Percentiles rank a stretch among this genome's conserved stretches.
Evolutionary conservation across 2,329 filamentous ascomycete genomes (phyloP).

Genomic region (Aspergillus clavatus): DNA sequence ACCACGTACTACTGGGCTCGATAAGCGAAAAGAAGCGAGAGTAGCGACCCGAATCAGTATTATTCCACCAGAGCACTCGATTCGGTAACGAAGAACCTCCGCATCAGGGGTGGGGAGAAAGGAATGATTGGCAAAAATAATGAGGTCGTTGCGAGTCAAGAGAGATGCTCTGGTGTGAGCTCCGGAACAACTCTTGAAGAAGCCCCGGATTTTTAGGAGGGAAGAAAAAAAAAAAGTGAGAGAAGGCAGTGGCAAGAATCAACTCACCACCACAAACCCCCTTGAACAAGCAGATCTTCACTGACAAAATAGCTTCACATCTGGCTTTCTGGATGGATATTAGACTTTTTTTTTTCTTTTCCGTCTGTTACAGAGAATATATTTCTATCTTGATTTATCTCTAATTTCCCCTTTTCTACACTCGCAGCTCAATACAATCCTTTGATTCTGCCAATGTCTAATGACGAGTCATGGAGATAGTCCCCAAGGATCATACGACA

Average conservation of each 20-base stretch:
- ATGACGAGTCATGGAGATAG: no score
- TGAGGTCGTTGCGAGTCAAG: conserved; percentile 19
- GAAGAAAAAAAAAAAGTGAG: conserved; percentile 5
- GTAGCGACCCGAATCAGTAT: conserved; percentile 16
- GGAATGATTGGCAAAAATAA: conserved; percentile 1
- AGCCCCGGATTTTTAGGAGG: conserved; percentile 9
- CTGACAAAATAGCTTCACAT: not conserved
- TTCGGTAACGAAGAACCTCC: conserved; percentile 16
- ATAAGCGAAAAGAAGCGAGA: conserved; percentile 23
- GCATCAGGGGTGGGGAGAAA: conserved; percentile 14
- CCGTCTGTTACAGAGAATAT: no score
- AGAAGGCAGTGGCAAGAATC: conserved; percentile 5
- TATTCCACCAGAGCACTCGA: conserved; percentile 23
- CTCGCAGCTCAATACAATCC: no score
- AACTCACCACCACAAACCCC: conserved; percentile 1
- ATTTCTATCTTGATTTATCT: not conserved
- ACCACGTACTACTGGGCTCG: conserved; percentile 19
- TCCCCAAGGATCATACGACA: no score
- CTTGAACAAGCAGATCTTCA: not conserved
- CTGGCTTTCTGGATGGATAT: not conserved
- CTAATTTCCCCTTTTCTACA: no score
- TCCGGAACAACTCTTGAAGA: conserved; percentile 16
- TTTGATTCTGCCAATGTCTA: no score
- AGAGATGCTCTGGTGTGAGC: conserved; percentile 10
- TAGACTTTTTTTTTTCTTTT: no score